Percentiles rank a stretch among this genome's conserved stretches.
These are phyloP conservation scores for Metarhizium album DNA, from an alignment of 2,329 filamentous ascomycete genomes.

Conservation along the genomic window DNA sequence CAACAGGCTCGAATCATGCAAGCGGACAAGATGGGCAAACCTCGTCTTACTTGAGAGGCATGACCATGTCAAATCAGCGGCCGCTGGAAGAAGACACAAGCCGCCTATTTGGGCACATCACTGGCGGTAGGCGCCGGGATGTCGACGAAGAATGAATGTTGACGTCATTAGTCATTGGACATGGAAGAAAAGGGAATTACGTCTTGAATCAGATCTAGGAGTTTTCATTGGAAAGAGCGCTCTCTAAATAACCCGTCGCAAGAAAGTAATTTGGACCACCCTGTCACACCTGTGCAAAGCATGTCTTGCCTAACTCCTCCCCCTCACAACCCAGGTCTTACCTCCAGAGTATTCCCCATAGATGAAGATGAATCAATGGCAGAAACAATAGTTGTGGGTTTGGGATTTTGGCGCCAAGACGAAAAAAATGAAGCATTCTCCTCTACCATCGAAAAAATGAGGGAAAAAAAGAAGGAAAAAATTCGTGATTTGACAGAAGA, in stretches of 20 bases:
- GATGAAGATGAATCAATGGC: background rate
- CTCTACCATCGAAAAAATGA: background rate
- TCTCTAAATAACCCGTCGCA: conserved; percentile 19
- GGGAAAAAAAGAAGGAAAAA: too few species aligned
- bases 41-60: background rate
- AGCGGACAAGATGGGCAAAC: background rate
- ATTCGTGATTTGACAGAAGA: conserved; percentile 1
- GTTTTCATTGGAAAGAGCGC: conserved; percentile 21
- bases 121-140: conserved; percentile 3
- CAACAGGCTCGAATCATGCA: background rate
- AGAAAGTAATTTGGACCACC: conserved; percentile 1
- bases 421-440: background rate
- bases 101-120: background rate
- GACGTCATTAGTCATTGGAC: background rate
- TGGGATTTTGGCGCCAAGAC: background rate
- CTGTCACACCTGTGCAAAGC: conserved; percentile 2
- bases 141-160: background rate
- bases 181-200: conserved; percentile 7
- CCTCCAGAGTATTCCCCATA: background rate
- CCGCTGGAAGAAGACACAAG: background rate
- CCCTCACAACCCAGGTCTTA: background rate
- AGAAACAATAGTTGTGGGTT: background rate
- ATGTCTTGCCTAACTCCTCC: background rate
- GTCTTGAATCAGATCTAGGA: conserved; percentile 22
- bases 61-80: background rate